A percentile compares a stretch with the other conserved stretches of the same genome.
Evolutionary conservation across 768 basidiomycete genomes (phyloP).

Genomic region (Grammothele lineata): DNA sequence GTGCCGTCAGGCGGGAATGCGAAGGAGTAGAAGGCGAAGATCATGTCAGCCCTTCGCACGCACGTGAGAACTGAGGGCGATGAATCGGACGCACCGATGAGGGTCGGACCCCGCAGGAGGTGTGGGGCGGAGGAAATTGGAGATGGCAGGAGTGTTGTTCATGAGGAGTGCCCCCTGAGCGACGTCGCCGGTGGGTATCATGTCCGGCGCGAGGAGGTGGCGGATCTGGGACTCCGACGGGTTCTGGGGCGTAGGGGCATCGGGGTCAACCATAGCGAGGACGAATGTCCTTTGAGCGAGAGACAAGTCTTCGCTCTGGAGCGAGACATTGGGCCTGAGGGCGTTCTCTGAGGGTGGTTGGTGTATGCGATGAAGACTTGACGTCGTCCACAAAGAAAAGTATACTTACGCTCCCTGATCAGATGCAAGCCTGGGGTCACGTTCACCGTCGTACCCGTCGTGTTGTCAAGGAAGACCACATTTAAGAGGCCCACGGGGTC

Average conservation of each 20-base stretch:
- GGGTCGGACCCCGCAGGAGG: conserved; percentile 29
- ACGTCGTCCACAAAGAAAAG: not conserved
- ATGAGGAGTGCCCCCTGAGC: conserved; percentile 16
- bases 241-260: conserved; percentile 30
- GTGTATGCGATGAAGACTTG: not conserved
- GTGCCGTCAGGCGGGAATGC: too few species aligned
- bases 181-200: conserved; percentile 14
- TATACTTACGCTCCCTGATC: conserved; percentile 10
- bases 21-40: too few species aligned
- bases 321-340: conserved; percentile 9
- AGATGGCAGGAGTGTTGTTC: conserved; percentile 28
- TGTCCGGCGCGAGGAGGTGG: conserved; percentile 26
- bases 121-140: conserved; percentile 27
- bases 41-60: too few species aligned
- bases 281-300: conserved; percentile 21
- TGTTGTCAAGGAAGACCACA: too few species aligned
- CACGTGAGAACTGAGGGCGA: too few species aligned
- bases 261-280: conserved; percentile 30
- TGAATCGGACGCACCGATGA: conserved; percentile 24
- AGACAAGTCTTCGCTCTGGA: conserved; percentile 3
- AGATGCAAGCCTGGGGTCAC: too few species aligned
- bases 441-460: too few species aligned
- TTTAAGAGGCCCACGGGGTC: too few species aligned
- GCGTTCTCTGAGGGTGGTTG: conserved; percentile 6
- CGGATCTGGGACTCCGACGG: conserved; percentile 25